These are phyloP conservation scores for Dunaliella primolecta DNA, from an alignment of 139 green algal species.

Conservation along the genomic window DNA sequence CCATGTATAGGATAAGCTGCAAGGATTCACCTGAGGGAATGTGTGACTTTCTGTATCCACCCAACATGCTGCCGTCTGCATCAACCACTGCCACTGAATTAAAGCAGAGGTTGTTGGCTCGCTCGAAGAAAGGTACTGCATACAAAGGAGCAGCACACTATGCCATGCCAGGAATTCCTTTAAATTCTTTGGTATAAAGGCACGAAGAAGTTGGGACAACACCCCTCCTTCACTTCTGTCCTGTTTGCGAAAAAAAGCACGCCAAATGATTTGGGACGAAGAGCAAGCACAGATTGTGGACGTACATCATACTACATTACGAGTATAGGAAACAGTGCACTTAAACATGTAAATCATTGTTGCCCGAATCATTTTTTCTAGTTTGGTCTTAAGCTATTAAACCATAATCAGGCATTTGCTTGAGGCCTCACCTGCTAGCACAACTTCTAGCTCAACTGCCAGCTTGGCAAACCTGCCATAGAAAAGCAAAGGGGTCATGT, in stretches of 20 bases:
- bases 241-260: neutral
- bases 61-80: slow-evolving; percentile 52
- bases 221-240: too few species aligned
- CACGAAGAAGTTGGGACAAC: neutral
- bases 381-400: too few species aligned
- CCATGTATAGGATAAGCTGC: too few species aligned
- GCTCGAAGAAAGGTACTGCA: slow-evolving; percentile 68
- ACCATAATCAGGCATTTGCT: too few species aligned
- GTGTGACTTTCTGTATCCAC: slow-evolving; percentile 71
- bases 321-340: neutral
- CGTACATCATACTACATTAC: neutral
- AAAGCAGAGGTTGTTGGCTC: slow-evolving; percentile 56
- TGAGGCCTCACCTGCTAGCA: slow-evolving; percentile 44
- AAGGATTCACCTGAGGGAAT: slow-evolving; percentile 50
- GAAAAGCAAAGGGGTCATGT: neutral
- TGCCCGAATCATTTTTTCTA: too few species aligned
- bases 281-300: neutral
- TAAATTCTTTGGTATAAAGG: neutral
- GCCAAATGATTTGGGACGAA: neutral
- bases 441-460: slow-evolving; percentile 61
- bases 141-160: neutral
- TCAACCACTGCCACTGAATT: slow-evolving; percentile 68
- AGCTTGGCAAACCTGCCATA: slow-evolving; percentile 52
- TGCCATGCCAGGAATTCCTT: neutral
- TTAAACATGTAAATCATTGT: too few species aligned